Conservation (phyloP, 306 rosid genomes). For the Malus asiatica region DNA sequence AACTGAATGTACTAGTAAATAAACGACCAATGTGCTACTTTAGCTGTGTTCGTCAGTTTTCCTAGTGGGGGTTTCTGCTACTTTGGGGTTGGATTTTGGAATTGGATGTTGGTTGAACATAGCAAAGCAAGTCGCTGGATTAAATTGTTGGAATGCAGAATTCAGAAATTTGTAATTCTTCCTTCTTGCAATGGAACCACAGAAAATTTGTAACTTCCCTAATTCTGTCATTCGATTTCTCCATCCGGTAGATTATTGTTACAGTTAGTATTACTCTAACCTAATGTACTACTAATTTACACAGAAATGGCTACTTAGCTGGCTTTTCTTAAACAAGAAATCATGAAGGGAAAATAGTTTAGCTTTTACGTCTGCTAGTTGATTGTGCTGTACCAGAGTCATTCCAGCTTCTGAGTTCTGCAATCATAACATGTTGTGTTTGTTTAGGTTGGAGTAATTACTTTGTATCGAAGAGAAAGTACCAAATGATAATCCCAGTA, state of each 20-base stretch:
- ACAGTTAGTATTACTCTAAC: no score
- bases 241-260: neutral
- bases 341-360: no score
- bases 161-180: neutral
- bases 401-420: neutral
- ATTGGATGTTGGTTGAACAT: no score
- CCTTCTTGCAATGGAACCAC: neutral
- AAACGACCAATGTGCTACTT: neutral
- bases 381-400: neutral
- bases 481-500: constrained; percentile 68
- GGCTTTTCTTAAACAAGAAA: no score
- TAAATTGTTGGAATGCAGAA: neutral
- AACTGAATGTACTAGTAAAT: no score
- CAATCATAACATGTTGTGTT: constrained; percentile 1
- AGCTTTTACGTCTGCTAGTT: neutral
- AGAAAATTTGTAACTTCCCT: neutral
- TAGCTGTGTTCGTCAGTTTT: neutral
- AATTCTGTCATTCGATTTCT: neutral
- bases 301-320: no score
- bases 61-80: neutral
- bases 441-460: constrained; percentile 84
- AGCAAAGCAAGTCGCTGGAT: neutral
- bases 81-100: neutral
- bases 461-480: constrained; percentile 64
- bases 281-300: no score